Conservation (phyloP, 148 eudicot genomes). For the Diospyros kaki region DNA sequence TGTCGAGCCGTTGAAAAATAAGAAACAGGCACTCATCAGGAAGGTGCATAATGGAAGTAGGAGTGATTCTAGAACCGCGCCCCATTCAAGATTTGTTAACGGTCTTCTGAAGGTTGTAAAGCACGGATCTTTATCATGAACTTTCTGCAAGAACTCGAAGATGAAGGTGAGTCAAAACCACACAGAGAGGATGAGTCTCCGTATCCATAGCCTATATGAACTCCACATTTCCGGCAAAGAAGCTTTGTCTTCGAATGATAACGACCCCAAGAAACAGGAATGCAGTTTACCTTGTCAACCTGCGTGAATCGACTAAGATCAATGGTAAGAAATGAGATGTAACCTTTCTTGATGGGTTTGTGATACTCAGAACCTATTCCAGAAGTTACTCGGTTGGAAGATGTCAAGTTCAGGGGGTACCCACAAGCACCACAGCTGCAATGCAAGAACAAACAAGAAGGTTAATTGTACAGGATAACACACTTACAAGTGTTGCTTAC, state of each 20-base stretch:
- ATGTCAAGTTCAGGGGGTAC: conserved; percentile 61
- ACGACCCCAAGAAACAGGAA: conserved; percentile 53
- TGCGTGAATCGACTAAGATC: conserved; percentile 79
- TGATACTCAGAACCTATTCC: conserved; percentile 62
- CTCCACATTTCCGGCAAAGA: conserved; percentile 71
- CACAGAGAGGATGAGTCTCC: conserved; percentile 31
- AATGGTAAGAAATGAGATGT: conserved; percentile 55
- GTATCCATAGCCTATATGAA: conserved; percentile 54
- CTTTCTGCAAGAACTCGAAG: conserved; percentile 28
- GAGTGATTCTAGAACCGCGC: neutral
- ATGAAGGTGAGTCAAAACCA: conserved; percentile 28
- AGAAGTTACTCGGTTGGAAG: conserved; percentile 58
- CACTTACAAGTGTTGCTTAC: too few species aligned
- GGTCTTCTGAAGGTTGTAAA: conserved; percentile 44
- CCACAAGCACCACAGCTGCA: conserved; percentile 86
- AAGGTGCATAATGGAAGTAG: conserved; percentile 47
- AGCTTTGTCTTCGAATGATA: conserved; percentile 63
- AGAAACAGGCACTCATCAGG: conserved; percentile 59
- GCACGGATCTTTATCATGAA: conserved; percentile 33
- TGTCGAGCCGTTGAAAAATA: conserved; percentile 41
- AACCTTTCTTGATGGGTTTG: conserved; percentile 58
- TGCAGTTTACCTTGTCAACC: conserved; percentile 49
- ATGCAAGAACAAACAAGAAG: neutral
- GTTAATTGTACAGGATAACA: too few species aligned
- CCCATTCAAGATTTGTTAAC: conserved; percentile 12